Base-by-base conservation (phyloP, 2,329 filamentous ascomycete genomes). In the Alternaria atra region DNA sequence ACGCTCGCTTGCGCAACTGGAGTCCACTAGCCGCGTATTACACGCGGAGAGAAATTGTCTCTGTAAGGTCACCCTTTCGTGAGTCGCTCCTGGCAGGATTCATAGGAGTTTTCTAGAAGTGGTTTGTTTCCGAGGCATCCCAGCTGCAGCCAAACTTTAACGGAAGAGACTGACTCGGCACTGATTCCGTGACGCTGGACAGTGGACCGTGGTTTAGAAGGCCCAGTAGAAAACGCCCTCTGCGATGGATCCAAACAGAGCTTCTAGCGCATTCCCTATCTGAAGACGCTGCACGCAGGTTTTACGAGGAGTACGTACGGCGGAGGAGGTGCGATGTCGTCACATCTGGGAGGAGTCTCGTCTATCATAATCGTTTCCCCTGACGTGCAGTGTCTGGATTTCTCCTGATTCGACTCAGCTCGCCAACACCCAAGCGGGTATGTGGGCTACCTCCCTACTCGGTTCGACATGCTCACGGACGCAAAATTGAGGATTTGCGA, bases 181-280 rank as follows among this genome's bases (percentile, higher is more conserved):
- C 34, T 46, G 47, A 50, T 60, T 46, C 56, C 53, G 35, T 52
- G 47, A 63, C 34, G 44, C 52, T 65, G 57, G 57, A 56, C 53
- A 50, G 54, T 47, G 53, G 30, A 56, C 57, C 48, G 52, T 47
- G 53, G 58, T 42, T 52, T 66, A 55, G 55, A 51, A 39, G 52
- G 37, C 25, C 32, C 34, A 51, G 37, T 46, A 34, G 52, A 58
- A 52, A 50, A 52, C 34, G 35, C 30, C 48, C 46, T 27, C 57
- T 52, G 34, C 55, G 64, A 61, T 60, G 40, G 58, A 39, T 57
- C 47, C 55, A 64, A 47, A 52, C 46, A 66, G 65, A 62, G 55
- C 63, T 69, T 70, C 67, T 69, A 71, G 69, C 61, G 67, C 53
- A 29, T 25, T 60, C 65, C 39, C 42, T 62, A 35, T 53, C 53